Conservation (phyloP, 805 yeast genomes). For the Novakomyces olei region DNA sequence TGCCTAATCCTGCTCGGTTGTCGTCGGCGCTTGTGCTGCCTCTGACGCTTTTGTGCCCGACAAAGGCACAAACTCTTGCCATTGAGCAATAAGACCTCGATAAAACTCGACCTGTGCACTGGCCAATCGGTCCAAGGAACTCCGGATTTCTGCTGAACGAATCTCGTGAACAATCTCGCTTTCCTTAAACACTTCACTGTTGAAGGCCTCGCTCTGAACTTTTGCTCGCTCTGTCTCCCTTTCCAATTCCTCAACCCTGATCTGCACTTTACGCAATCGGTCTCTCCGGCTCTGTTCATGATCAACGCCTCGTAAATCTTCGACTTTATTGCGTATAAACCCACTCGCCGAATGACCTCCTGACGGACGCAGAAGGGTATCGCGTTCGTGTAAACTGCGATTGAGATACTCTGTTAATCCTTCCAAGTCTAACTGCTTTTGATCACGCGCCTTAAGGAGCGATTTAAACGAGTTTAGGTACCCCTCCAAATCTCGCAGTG, state of each 20-base stretch:
- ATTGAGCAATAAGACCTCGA: too few species aligned
- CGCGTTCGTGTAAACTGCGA: conserved; percentile 48
- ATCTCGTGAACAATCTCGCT: conserved; percentile 52
- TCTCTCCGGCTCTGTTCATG: conserved; percentile 34
- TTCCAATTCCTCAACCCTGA: conserved; percentile 27
- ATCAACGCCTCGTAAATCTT: conserved; percentile 40
- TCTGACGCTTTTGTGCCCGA: too few species aligned
- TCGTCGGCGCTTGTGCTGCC: too few species aligned
- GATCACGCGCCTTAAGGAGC: conserved; percentile 65
- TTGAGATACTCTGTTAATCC: conserved; percentile 57
- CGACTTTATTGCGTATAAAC: conserved; percentile 33
- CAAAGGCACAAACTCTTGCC: too few species aligned
- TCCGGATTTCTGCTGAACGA: conserved; percentile 54
- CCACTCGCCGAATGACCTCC: conserved; percentile 28
- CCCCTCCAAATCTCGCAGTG: conserved; percentile 71
- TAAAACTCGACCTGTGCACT: conserved; percentile 56
- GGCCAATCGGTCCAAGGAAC: conserved; percentile 48
- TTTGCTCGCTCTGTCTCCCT: conserved; percentile 31
- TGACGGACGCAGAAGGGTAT: conserved; percentile 25
- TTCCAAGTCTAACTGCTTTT: conserved; percentile 77
- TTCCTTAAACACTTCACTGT: conserved; percentile 34
- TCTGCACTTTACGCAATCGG: conserved; percentile 28
- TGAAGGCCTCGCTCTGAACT: conserved; percentile 29
- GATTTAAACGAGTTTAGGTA: conserved; percentile 43
- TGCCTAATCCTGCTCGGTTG: too few species aligned